Conservation (phyloP, 1,284 basidiomycete genomes). For the Fistulina hepatica region DNA sequence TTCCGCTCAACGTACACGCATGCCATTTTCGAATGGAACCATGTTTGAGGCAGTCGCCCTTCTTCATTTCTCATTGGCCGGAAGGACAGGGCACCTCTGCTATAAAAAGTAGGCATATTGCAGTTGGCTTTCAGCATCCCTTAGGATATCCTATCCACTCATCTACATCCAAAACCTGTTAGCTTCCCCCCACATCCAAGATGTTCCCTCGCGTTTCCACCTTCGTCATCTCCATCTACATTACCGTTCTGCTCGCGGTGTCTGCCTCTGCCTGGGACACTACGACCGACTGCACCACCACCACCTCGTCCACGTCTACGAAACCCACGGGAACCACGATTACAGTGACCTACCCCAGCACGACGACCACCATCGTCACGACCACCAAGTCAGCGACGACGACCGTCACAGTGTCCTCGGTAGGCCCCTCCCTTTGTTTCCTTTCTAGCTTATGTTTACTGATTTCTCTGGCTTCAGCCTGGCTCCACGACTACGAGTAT, state of each 20-base stretch:
- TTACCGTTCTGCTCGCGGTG: background rate
- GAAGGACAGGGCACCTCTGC: background rate
- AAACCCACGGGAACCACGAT: background rate
- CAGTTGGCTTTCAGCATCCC: background rate
- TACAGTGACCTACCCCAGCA: background rate
- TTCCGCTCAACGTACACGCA: background rate
- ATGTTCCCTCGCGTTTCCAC: background rate
- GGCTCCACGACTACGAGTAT: constrained; percentile 1
- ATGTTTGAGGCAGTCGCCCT: background rate
- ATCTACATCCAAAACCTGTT: background rate
- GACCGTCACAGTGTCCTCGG: background rate
- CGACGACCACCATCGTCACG: background rate
- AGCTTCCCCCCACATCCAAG: too few species aligned
- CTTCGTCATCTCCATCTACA: background rate
- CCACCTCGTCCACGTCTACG: background rate
- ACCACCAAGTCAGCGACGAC: background rate
- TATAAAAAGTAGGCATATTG: background rate
- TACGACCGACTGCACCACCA: background rate
- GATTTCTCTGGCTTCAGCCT: background rate
- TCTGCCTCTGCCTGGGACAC: background rate
- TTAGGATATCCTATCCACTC: background rate
- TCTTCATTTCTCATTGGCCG: background rate
- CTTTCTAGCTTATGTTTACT: background rate
- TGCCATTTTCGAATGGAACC: background rate
- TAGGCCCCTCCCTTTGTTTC: background rate